Percentiles rank a stretch among this genome's conserved stretches.
Conservation (phyloP, 2,329 filamentous ascomycete species). For the Apiospora malaysiana region DNA sequence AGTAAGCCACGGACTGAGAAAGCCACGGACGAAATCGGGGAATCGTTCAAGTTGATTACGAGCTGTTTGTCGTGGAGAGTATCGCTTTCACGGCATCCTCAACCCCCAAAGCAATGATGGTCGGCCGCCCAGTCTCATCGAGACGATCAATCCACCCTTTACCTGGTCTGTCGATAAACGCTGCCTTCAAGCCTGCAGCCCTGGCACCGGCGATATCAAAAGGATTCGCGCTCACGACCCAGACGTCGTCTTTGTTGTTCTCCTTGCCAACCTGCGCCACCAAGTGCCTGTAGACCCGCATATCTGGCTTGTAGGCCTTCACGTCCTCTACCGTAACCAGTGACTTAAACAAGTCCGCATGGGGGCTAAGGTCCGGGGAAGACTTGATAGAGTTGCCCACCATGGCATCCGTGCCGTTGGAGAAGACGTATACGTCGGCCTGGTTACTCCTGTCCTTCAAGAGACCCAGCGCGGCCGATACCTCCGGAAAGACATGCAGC, state of each 20-base stretch:
- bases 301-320: conserved; percentile 69
- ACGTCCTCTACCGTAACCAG: conserved; percentile 68
- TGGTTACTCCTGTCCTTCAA: conserved; percentile 44
- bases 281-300: conserved; percentile 65
- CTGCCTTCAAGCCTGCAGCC: conserved; percentile 64
- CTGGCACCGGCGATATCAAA: conserved; percentile 74
- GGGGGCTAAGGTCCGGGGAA: conserved; percentile 60
- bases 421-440: conserved; percentile 68
- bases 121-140: conserved; percentile 56
- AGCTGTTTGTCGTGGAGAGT: conserved; percentile 22
- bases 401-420: conserved; percentile 72
- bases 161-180: conserved; percentile 69
- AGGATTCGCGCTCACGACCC: conserved; percentile 75
- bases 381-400: conserved; percentile 63
- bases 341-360: conserved; percentile 54
- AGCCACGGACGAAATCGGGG: too few relatives aligned
- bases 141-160: conserved; percentile 70
- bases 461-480: conserved; percentile 56
- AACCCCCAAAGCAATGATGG: conserved; percentile 59
- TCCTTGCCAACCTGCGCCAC: conserved; percentile 54
- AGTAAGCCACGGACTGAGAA: too few relatives aligned
- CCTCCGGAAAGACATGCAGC: conserved; percentile 70
- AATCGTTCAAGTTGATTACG: background rate
- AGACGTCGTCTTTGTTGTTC: conserved; percentile 54
- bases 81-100: conserved; percentile 59